phyloP scores from a whole-genome alignment of 208 protist species.

The Leishmania martiniquensis region DNA sequence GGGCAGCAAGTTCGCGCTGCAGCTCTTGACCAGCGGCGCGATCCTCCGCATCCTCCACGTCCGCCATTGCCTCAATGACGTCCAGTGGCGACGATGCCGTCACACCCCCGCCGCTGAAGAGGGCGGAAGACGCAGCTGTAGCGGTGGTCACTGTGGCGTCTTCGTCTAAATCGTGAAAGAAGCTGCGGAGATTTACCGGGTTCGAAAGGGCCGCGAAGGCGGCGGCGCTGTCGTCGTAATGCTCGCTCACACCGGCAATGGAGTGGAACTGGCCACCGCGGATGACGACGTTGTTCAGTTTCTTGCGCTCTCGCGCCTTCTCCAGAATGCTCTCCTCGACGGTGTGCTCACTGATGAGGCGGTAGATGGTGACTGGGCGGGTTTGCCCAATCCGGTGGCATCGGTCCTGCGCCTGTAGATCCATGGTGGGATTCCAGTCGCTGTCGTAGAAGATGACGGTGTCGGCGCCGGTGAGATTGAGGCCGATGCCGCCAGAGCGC shows the following conservation, averaged over 20 bases:
- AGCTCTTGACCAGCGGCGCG: slow-evolving; percentile 55
- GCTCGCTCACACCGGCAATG: slow-evolving; percentile 62
- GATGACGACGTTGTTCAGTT: slow-evolving; percentile 96
- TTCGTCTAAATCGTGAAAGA: slow-evolving; percentile 90
- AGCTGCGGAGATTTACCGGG: slow-evolving; percentile 78
- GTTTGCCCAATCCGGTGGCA: slow-evolving; percentile 98
- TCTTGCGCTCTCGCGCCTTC: slow-evolving; percentile 95
- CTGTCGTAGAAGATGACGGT: slow-evolving; percentile 99
- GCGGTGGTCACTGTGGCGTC: slow-evolving; percentile 55
- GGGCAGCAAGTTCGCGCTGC: slow-evolving; percentile 60
- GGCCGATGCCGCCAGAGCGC: slow-evolving; percentile 96
- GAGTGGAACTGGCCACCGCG: slow-evolving; percentile 93
- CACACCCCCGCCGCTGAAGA: background rate
- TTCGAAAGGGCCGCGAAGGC: slow-evolving; percentile 73
- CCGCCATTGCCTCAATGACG: slow-evolving; percentile 64
- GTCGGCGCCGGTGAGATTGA: slow-evolving; percentile 99
- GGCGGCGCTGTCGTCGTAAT: slow-evolving; percentile 65
- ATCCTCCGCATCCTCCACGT: slow-evolving; percentile 85
- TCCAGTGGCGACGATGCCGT: slow-evolving; percentile 14
- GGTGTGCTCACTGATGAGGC: slow-evolving; percentile 94
- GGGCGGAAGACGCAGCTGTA: background rate
- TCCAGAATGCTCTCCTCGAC: slow-evolving; percentile 97
- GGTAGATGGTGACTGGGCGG: slow-evolving; percentile 96
- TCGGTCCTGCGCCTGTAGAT: slow-evolving; percentile 97
- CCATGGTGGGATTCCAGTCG: slow-evolving; percentile 99